A percentile compares a stretch with the other conserved stretches of the same genome.
These are phyloP conservation scores for Cladophialophora chaetospira DNA, from an alignment of 2,329 filamentous ascomycete species.

Conservation along the genomic window DNA sequence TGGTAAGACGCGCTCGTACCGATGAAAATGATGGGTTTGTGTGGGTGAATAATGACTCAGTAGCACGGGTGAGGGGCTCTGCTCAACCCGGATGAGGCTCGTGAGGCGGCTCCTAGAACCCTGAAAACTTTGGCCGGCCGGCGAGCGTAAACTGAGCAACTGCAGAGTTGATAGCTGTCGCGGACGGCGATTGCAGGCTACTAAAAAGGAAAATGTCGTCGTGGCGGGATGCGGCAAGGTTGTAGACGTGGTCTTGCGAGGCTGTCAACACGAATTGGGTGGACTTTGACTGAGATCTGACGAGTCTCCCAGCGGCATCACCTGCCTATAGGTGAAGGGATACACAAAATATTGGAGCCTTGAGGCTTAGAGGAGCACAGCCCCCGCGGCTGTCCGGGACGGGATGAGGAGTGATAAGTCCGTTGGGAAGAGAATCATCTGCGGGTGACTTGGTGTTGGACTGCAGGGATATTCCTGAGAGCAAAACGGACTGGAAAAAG, in stretches of 20 bases:
- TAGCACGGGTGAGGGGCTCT: not conserved
- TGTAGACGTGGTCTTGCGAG: not conserved
- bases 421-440: not conserved
- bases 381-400: not conserved
- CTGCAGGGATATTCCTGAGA: not conserved
- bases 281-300: not conserved
- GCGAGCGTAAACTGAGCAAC: not conserved
- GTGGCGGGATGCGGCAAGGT: not conserved
- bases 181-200: not conserved
- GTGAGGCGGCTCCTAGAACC: not conserved
- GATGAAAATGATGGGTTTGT: not conserved
- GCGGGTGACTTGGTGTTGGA: too few species aligned
- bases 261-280: too few species aligned
- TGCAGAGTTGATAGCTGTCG: not conserved
- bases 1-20: constrained; percentile 6
- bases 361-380: not conserved
- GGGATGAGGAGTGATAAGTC: not conserved
- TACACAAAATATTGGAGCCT: not conserved
- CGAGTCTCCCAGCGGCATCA: not conserved
- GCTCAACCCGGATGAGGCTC: constrained; percentile 1
- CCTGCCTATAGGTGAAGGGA: not conserved
- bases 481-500: not conserved
- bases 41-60: not conserved
- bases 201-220: not conserved
- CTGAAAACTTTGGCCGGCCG: not conserved